Conservation (phyloP, 78 protist species). For the Goniomonas avonlea region DNA sequence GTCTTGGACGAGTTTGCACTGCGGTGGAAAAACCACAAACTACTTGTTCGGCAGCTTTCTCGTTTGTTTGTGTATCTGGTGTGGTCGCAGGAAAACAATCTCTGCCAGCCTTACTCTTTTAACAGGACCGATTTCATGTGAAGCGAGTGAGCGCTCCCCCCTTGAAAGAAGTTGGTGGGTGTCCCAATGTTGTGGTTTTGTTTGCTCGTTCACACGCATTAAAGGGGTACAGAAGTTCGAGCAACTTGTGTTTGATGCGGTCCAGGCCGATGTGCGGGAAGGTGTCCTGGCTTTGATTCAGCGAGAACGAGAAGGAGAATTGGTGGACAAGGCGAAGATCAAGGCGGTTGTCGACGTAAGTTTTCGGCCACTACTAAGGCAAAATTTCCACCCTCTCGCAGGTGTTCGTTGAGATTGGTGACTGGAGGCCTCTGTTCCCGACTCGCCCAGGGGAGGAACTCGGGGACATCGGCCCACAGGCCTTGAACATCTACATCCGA, state of each 20-base stretch:
- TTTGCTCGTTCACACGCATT: not conserved
- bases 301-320: constrained; percentile 34
- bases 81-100: not conserved
- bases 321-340: constrained; percentile 10
- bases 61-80: constrained; percentile 32
- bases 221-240: constrained; percentile 15
- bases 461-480: constrained; percentile 13
- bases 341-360: constrained; percentile 21
- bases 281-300: constrained; percentile 19
- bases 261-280: constrained; percentile 26
- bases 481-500: not conserved
- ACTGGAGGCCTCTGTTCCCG: constrained; percentile 24
- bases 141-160: constrained; percentile 21
- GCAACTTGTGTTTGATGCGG: constrained; percentile 27
- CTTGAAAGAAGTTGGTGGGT: constrained; percentile 3
- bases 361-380: not conserved
- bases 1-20: constrained; percentile 36
- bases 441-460: constrained; percentile 9
- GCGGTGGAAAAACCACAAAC: constrained; percentile 40
- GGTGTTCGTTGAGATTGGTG: constrained; percentile 27
- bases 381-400: not conserved
- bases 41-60: constrained; percentile 19
- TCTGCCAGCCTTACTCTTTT: not conserved
- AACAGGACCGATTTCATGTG: constrained; percentile 38
- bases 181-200: not conserved